These are phyloP conservation scores for Salix udensis DNA, from an alignment of 345 rosid genomes.

Conservation along the genomic window DNA sequence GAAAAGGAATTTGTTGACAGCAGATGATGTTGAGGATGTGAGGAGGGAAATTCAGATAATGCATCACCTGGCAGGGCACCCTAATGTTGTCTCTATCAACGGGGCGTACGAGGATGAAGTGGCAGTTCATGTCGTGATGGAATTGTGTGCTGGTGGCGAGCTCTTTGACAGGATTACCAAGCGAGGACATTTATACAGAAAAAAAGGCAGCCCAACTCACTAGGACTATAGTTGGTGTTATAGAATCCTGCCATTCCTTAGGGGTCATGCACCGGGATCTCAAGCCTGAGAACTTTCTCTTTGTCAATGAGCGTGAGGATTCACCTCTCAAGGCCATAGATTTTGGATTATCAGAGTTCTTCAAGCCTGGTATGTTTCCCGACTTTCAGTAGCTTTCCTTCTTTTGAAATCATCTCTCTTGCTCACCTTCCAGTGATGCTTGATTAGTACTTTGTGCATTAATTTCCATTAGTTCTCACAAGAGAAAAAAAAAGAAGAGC, in stretches of 20 bases:
- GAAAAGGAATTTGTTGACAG: conserved; percentile 59
- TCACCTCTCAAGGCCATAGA: conserved; percentile 80
- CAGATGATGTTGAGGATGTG: conserved; percentile 78
- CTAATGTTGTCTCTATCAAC: conserved; percentile 64
- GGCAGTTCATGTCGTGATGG: conserved; percentile 93
- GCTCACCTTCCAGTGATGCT: neutral
- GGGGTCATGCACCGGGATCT: conserved; percentile 87
- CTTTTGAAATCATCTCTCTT: neutral
- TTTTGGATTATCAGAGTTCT: conserved; percentile 74
- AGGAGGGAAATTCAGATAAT: conserved; percentile 91
- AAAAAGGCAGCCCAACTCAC: conserved; percentile 70
- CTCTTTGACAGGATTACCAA: conserved; percentile 79
- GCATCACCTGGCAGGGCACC: conserved; percentile 72
- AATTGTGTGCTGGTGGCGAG: conserved; percentile 87
- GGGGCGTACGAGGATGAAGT: conserved; percentile 83
- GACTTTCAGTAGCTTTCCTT: neutral
- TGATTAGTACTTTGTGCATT: neutral
- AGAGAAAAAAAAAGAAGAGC: neutral
- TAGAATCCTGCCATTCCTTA: conserved; percentile 68
- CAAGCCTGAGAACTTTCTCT: conserved; percentile 85
- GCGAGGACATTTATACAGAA: conserved; percentile 74
- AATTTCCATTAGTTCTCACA: neutral
- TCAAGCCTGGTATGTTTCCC: conserved; percentile 64
- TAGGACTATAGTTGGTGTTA: conserved; percentile 62
- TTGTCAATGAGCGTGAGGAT: conserved; percentile 57